Percentiles rank a stretch among this genome's conserved stretches.
Conservation (phyloP, 164 flowering plant species). For the Nelumbo lutea region DNA sequence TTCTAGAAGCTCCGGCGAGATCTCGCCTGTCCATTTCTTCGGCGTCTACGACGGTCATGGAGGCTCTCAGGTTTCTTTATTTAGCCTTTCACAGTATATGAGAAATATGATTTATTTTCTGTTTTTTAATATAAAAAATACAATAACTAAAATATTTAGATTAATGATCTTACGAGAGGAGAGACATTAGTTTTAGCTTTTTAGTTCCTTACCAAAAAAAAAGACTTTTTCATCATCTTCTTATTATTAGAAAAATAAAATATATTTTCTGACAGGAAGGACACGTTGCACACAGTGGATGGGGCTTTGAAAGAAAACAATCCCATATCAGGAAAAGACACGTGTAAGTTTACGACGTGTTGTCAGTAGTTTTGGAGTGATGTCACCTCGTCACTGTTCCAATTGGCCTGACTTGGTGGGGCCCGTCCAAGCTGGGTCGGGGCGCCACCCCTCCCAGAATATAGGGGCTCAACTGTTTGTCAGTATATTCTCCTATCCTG, state of each 20-base stretch:
- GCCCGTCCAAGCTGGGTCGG: too few species aligned
- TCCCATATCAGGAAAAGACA: not conserved
- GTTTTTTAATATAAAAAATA: not conserved
- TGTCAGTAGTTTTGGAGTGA: too few species aligned
- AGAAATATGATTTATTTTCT: not conserved
- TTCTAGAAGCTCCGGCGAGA: constrained; percentile 33
- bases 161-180: not conserved
- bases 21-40: constrained; percentile 64
- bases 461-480: too few species aligned
- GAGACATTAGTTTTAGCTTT: too few species aligned
- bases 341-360: not conserved
- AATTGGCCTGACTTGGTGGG: too few species aligned
- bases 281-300: not conserved
- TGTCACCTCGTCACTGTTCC: too few species aligned
- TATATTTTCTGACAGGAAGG: not conserved
- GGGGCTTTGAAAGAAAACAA: not conserved
- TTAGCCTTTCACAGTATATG: not conserved
- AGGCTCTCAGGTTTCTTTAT: constrained; percentile 54
- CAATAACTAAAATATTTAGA: not conserved
- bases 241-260: too few species aligned
- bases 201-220: too few species aligned
- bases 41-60: constrained; percentile 90
- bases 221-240: too few species aligned
- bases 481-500: too few species aligned
- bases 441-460: too few species aligned